These are phyloP conservation scores for Boletus coccyginus DNA, from an alignment of 768 basidiomycete species.

Conservation along the genomic window DNA sequence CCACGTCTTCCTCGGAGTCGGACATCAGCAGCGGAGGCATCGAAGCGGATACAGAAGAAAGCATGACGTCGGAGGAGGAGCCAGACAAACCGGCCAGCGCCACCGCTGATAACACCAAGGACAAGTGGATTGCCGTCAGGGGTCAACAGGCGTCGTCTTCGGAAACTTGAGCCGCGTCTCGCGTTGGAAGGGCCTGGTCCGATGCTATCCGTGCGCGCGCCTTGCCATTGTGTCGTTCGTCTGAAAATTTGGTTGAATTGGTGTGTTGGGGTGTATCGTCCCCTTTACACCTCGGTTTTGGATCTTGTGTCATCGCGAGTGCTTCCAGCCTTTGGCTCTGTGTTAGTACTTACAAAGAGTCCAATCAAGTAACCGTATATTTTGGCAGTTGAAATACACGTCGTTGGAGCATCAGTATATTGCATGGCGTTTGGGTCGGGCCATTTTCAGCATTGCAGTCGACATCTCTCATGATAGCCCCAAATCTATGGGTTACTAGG, in stretches of 20 bases:
- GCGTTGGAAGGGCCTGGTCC: not conserved
- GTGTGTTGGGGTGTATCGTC: not conserved
- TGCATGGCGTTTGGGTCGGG: not conserved
- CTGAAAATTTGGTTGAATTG: slow-evolving; percentile 12
- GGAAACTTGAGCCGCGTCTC: slow-evolving; percentile 7
- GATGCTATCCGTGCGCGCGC: not conserved
- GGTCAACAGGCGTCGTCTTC: slow-evolving; percentile 32
- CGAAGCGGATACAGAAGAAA: slow-evolving; percentile 76
- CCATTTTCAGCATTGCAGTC: too few species aligned
- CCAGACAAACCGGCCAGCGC: slow-evolving; percentile 38
- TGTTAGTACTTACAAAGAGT: slow-evolving; percentile 23
- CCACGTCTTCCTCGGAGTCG: slow-evolving; percentile 54
- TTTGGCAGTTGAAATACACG: slow-evolving; percentile 7
- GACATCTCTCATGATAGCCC: not conserved
- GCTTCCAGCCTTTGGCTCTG: slow-evolving; percentile 14
- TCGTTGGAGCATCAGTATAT: slow-evolving; percentile 8
- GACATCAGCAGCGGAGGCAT: slow-evolving; percentile 56
- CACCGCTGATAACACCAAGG: slow-evolving; percentile 36
- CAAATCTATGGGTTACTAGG: too few species aligned
- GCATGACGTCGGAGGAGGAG: slow-evolving; percentile 71
- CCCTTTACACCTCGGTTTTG: slow-evolving; percentile 9
- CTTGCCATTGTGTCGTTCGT: slow-evolving; percentile 3
- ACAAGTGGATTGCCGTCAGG: slow-evolving; percentile 81
- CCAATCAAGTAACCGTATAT: slow-evolving; percentile 22
- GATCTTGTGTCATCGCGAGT: slow-evolving; percentile 18